Evolutionary conservation across 2,329 filamentous ascomycete species (phyloP), one percentile per base, ranked within the genome.

Genomic region (Ascochyta clinopodiicola): DNA sequence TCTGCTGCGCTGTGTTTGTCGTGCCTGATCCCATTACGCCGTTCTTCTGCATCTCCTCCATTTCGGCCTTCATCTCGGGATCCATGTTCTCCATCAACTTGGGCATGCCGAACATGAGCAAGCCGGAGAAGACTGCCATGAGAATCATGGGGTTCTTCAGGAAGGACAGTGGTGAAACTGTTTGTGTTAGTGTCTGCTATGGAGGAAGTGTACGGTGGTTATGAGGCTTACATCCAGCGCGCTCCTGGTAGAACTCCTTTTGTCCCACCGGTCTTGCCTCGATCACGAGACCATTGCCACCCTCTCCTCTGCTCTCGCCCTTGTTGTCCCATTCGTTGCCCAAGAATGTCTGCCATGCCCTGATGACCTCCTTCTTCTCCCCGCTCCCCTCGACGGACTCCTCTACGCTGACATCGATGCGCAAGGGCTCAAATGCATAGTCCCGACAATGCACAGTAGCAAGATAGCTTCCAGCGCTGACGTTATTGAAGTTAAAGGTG

Each of bases 41-140:
- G 60, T 86, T 85, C 78, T 92, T 92, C 75, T 95, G 92, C 70
- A 92, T 88, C 69, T 92, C 90, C 75, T 97, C 92, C 73, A 95
- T 96, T 74, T 98, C 95, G 67, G 91, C 91, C 68, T 88, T 88
- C 79, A 91, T 90, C 77, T 99, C 95, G n/a, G 92, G 92, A 74
- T 98, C 95, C 93, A 99, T 93, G 74, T 95, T 97, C 46, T 98
- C 93, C 80, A 98, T 87, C 51, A 99, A 77, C 77, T 97, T 95
- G 13, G 95, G 95, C 90, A 98, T 91, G 63, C 93, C 93, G 68
- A 98, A 84, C 60, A 96, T 92, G 63, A 97, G 81, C 5, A 80
- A 88, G 80, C 97, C 86, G 59, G 88, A 92, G 35, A 95, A 87
- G 31, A 96, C 78, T 4, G 89, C 92, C 81, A 99, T 89, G 57